Percentiles rank a stretch among this genome's conserved stretches.
These are phyloP conservation scores for Penicillium concentricum DNA, from an alignment of 2,329 filamentous ascomycete genomes.

Conservation along the genomic window DNA sequence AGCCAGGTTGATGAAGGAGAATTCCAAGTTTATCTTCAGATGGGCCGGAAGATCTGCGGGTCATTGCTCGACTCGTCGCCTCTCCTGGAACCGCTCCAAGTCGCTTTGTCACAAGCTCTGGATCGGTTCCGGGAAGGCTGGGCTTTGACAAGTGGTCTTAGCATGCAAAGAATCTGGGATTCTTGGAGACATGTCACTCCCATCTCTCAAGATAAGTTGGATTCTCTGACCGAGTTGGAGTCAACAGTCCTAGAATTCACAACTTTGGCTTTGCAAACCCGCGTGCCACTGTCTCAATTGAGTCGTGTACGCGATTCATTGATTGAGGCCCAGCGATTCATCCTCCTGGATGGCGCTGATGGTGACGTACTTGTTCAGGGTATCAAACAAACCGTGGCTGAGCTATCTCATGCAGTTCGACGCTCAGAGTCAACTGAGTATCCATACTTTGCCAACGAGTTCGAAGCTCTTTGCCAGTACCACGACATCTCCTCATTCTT, in stretches of 20 bases:
- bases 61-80: conserved; percentile 32
- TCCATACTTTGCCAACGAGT: conserved; percentile 48
- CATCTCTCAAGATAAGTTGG: conserved; percentile 33
- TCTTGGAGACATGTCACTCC: conserved; percentile 63
- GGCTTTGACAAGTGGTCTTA: conserved; percentile 70
- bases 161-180: conserved; percentile 79
- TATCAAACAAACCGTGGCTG: conserved; percentile 39
- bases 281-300: conserved; percentile 36
- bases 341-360: conserved; percentile 38
- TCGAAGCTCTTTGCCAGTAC: conserved; percentile 50
- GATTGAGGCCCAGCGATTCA: conserved; percentile 38
- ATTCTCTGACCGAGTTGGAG: conserved; percentile 38
- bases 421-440: conserved; percentile 27
- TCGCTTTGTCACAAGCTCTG: conserved; percentile 34
- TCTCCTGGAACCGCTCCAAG: conserved; percentile 28
- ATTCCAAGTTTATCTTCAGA: conserved; percentile 55
- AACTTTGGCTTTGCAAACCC: conserved; percentile 36
- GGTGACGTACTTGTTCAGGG: conserved; percentile 36
- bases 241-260: conserved; percentile 38
- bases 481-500: conserved; percentile 36
- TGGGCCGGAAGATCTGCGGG: conserved; percentile 36
- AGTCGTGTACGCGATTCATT: conserved; percentile 39
- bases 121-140: conserved; percentile 67
- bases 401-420: conserved; percentile 34
- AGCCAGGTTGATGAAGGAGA: conserved; percentile 51